Evolutionary conservation across 2,329 filamentous ascomycete genomes (phyloP).

Genomic region (Neodidymelliopsis sp.): DNA sequence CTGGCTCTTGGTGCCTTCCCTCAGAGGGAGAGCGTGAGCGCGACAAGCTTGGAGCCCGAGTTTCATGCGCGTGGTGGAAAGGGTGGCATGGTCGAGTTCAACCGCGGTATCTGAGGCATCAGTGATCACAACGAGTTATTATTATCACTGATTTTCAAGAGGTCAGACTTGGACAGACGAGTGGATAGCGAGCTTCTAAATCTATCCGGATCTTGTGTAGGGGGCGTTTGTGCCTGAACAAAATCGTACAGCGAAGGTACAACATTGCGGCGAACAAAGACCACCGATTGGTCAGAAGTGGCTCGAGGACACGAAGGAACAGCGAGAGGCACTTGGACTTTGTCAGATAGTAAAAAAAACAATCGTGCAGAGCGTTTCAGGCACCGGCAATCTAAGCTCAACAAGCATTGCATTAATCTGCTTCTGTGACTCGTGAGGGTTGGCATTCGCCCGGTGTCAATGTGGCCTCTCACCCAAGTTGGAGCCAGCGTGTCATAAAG

Average conservation of each 20-base stretch:
- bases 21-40: constrained; percentile 83
- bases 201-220: too few relatives aligned
- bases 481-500: constrained; percentile 41
- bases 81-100: constrained; percentile 90
- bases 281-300: constrained; percentile 31
- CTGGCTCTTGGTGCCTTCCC: constrained; percentile 92
- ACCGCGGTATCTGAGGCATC: constrained; percentile 79
- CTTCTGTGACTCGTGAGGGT: constrained; percentile 21
- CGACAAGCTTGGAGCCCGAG: constrained; percentile 79
- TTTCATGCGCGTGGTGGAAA: constrained; percentile 84
- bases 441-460: constrained; percentile 34
- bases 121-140: background rate
- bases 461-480: constrained; percentile 41
- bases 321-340: constrained; percentile 4
- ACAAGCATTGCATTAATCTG: constrained; percentile 20
- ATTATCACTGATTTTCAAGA: background rate
- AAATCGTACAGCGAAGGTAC: too few relatives aligned
- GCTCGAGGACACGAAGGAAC: constrained; percentile 5
- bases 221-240: too few relatives aligned
- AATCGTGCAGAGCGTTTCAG: constrained; percentile 11
- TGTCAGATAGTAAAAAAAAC: background rate
- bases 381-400: constrained; percentile 22
- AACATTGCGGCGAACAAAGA: constrained; percentile 25
- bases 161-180: background rate
- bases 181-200: too few relatives aligned